A percentile compares a stretch with the other conserved stretches of the same genome.
phyloP scores from a whole-genome alignment of 768 basidiomycete genomes.

The Tricholoma sp. region DNA sequence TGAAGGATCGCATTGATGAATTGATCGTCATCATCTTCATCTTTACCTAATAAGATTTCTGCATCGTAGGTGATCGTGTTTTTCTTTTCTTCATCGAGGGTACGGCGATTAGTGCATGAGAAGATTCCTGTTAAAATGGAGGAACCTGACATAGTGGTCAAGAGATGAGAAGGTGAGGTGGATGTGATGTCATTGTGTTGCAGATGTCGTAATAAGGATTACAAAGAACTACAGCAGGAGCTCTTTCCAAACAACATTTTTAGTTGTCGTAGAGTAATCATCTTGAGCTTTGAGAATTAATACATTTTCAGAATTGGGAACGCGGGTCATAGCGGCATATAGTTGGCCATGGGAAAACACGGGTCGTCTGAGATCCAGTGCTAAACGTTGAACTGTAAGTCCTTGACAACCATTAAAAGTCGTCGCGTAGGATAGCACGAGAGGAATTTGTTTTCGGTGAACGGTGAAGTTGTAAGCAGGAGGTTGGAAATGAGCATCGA shows the following conservation, averaged over 20 bases:
- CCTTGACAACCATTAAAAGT: constrained; percentile 44
- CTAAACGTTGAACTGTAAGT: constrained; percentile 37
- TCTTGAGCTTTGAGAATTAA: not conserved
- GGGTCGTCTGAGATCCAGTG: constrained; percentile 28
- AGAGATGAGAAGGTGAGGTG: not conserved
- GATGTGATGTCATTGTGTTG: not conserved
- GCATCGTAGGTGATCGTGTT: not conserved
- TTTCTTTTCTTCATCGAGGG: not conserved
- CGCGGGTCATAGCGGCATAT: constrained; percentile 39
- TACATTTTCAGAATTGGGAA: not conserved
- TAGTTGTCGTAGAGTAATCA: not conserved
- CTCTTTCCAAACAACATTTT: not conserved
- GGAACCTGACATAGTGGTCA: not conserved
- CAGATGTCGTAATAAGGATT: not conserved
- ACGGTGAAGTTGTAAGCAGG: not conserved
- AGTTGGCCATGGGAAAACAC: constrained; percentile 36
- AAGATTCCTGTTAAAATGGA: not conserved
- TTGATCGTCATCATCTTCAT: not conserved
- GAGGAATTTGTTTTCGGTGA: constrained; percentile 34
- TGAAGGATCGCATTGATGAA: not conserved
- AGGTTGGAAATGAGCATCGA: not conserved
- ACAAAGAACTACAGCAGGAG: not conserved
- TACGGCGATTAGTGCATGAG: not conserved
- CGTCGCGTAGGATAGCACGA: constrained; percentile 37
- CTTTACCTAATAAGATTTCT: not conserved